Base-by-base conservation (phyloP, 805 yeast species). In the Kazachstania martiniae region DNA sequence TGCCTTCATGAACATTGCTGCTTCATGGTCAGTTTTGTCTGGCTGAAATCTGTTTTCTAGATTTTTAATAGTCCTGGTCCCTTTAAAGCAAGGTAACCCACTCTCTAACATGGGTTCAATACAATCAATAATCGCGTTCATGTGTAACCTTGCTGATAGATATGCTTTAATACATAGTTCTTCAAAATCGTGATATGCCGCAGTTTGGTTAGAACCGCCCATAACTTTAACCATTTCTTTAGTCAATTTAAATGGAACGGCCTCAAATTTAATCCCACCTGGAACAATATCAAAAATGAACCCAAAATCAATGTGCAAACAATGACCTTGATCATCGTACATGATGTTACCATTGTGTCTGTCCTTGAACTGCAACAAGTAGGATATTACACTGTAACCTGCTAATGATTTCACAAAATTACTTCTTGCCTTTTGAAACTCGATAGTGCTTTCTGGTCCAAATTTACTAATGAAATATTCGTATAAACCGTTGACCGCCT, bases 241-340 rank as follows among this genome's bases (percentile, higher is more conserved):
- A 3, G 98, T 91, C 42, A 91, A 70, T 54, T 91, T 91, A 66
- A 91, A 91, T 9, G 98, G 97, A 1, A 94, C 95, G n/a, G 85
- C 94, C 49, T 91, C 99, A 53, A 91, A 93, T 49, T 78, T 84
- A 30, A 91, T 96, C 22, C 98, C 98, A 43, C 99, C 99, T 8
- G 99, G 99, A 21, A 84, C 96, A 56, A 91, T 91, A 61, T 91
- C 99, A 55, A 91, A 93, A 49, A 95, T 87, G 68, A 91, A 91
- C 3, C 99, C 99, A 62, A 91, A 91, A 61, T 91, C 99, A 58
- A 93, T 84, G 58, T 91, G 99, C 40, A 93, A 63, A 39, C 93
- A 74, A 53, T 91, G 95, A 4, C 99, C 99, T 48, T 83, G 80
- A 38, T 78, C 84, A 53, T 91, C 98, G 51, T 91, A 84, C 83